Percentiles rank a stretch among this genome's conserved stretches.
These are phyloP conservation scores for Cercospora berteroae DNA, from an alignment of 2,329 filamentous ascomycete genomes.

Conservation along the genomic window DNA sequence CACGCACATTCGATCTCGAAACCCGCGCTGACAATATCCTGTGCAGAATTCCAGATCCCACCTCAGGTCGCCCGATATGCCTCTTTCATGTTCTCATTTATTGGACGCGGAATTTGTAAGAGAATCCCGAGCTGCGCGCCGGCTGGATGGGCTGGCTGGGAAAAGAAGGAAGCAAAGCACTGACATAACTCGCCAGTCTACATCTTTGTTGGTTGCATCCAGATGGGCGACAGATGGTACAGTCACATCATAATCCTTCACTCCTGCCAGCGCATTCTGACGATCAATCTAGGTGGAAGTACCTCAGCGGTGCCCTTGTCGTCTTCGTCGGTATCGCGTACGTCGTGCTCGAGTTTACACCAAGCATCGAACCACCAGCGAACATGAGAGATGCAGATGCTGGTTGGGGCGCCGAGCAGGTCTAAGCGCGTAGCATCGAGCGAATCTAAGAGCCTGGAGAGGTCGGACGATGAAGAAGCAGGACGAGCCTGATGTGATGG, in stretches of 20 bases:
- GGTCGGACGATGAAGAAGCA: background rate
- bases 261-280: background rate
- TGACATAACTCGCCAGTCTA: slow-evolving; percentile 64
- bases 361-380: slow-evolving; percentile 53
- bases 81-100: slow-evolving; percentile 96
- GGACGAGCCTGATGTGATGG: background rate
- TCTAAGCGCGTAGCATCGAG: slow-evolving; percentile 37
- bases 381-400: slow-evolving; percentile 56
- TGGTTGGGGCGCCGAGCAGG: slow-evolving; percentile 55
- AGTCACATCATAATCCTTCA: background rate
- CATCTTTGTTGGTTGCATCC: slow-evolving; percentile 86
- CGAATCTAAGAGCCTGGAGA: background rate
- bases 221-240: slow-evolving; percentile 66
- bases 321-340: slow-evolving; percentile 78
- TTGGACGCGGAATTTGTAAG: slow-evolving; percentile 91
- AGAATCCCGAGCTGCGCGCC: too few relatives aligned
- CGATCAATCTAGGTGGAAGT: slow-evolving; percentile 44
- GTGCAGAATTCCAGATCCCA: slow-evolving; percentile 83
- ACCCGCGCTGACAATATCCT: too few relatives aligned
- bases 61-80: slow-evolving; percentile 90
- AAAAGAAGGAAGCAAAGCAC: too few relatives aligned
- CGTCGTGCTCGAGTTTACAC: slow-evolving; percentile 51
- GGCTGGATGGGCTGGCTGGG: too few relatives aligned
- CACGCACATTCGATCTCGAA: too few relatives aligned
- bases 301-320: slow-evolving; percentile 74